Conservation (phyloP, 2,329 filamentous ascomycete genomes). For the Arthrobotrys sphaeroides region DNA sequence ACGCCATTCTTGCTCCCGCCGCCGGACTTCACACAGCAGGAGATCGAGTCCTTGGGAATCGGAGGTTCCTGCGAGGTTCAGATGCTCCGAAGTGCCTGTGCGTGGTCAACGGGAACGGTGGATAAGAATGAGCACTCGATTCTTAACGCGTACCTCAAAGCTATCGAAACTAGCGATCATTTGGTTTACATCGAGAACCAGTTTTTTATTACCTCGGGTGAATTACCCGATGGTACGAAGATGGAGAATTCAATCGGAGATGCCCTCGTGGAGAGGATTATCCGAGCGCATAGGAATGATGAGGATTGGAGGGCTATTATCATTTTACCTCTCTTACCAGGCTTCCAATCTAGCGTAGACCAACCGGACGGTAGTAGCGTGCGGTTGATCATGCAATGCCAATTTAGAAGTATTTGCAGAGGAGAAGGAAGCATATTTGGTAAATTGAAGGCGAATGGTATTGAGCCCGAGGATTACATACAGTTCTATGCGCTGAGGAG, state of each 20-base stretch:
- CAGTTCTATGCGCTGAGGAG: conserved; percentile 91
- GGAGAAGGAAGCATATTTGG: conserved; percentile 93
- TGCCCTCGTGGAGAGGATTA: conserved; percentile 89
- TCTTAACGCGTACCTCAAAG: conserved; percentile 91
- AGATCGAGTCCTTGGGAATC: conserved; percentile 86
- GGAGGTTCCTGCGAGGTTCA: conserved; percentile 96
- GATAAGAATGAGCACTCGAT: conserved; percentile 92
- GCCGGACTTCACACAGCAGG: conserved; percentile 85
- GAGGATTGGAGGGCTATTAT: conserved; percentile 92
- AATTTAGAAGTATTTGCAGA: conserved; percentile 94
- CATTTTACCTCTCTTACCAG: conserved; percentile 94
- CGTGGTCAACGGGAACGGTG: conserved; percentile 88
- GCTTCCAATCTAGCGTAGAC: conserved; percentile 96
- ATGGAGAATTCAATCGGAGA: conserved; percentile 95
- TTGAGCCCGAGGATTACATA: conserved; percentile 94
- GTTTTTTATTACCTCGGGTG: conserved; percentile 94
- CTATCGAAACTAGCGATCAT: conserved; percentile 94
- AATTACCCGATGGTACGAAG: conserved; percentile 79
- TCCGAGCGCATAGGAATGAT: conserved; percentile 80
- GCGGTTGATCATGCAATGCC: conserved; percentile 93
- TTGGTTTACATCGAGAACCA: conserved; percentile 99
- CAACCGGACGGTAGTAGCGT: conserved; percentile 94
- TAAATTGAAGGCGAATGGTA: conserved; percentile 77
- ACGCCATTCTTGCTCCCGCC: conserved; percentile 93
- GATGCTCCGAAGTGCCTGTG: conserved; percentile 86